Conservation (phyloP, 202 grass and related monocot species). For the Panicum virgatum region DNA sequence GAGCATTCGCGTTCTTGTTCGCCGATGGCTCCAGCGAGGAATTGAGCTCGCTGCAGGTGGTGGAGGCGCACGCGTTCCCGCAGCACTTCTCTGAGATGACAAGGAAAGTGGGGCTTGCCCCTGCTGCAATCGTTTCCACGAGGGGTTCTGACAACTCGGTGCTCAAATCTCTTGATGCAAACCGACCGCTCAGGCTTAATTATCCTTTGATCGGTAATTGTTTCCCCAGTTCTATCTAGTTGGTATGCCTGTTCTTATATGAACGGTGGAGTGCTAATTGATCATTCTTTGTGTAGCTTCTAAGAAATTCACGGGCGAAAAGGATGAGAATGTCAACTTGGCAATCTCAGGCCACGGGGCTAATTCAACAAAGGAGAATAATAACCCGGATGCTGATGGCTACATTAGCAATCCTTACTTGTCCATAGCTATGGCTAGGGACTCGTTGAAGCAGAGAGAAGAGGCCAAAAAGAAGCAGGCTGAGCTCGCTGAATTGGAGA, state of each 20-base stretch:
- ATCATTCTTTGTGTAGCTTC: slow-evolving; percentile 43
- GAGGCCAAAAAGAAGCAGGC: slow-evolving; percentile 83
- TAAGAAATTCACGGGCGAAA: slow-evolving; percentile 59
- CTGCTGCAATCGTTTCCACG: slow-evolving; percentile 71
- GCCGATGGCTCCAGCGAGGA: slow-evolving; percentile 71
- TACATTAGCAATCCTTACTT: slow-evolving; percentile 70
- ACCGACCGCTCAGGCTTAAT: slow-evolving; percentile 54
- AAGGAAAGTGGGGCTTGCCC: slow-evolving; percentile 70
- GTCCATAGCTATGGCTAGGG: slow-evolving; percentile 85
- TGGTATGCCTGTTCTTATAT: neutral
- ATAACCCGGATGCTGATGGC: slow-evolving; percentile 46
- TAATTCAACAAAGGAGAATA: slow-evolving; percentile 68
- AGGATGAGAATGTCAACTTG: slow-evolving; percentile 39
- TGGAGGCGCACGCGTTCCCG: slow-evolving; percentile 79
- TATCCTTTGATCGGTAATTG: slow-evolving; percentile 74
- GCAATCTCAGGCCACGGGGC: slow-evolving; percentile 26
- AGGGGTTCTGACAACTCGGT: slow-evolving; percentile 57
- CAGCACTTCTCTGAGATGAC: slow-evolving; percentile 76
- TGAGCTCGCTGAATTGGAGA: slow-evolving; percentile 69
- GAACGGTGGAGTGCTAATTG: neutral
- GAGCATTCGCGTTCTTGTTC: slow-evolving; percentile 88
- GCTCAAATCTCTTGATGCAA: slow-evolving; percentile 72
- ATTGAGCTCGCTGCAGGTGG: slow-evolving; percentile 63
- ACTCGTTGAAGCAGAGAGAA: slow-evolving; percentile 82
- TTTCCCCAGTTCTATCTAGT: neutral